Conservation (phyloP, 306 rosid genomes). For the Pachyrhizus erosus region DNA sequence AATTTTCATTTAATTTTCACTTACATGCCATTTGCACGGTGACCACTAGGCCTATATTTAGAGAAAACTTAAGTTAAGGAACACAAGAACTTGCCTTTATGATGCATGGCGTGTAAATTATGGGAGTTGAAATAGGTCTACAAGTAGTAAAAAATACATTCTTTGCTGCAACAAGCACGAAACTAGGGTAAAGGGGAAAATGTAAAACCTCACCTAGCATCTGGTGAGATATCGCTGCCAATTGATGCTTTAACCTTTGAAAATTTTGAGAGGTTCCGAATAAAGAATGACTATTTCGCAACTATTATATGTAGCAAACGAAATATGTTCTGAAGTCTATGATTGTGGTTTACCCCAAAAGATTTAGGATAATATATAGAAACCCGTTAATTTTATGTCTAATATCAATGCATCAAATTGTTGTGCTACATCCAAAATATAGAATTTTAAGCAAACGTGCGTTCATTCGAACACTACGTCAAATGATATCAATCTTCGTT, state of each 20-base stretch:
- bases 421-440: background rate
- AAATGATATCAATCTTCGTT: background rate
- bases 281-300: background rate
- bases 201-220: slow-evolving; percentile 36
- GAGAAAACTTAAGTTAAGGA: background rate
- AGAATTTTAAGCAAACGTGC: background rate
- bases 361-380: background rate
- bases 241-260: slow-evolving; percentile 18
- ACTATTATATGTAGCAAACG: background rate
- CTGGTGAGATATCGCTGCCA: slow-evolving; percentile 34
- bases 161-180: background rate
- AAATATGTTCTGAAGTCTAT: background rate
- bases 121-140: background rate
- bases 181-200: background rate
- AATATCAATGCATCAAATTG: background rate
- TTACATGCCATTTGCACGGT: too few species aligned
- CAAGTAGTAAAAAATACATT: slow-evolving; percentile 11
- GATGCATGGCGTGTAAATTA: background rate
- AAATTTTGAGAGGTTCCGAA: background rate
- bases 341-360: background rate
- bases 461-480: background rate
- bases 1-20: background rate
- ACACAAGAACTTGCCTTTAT: background rate
- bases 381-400: background rate
- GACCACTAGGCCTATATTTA: background rate